Evolutionary conservation across 73 alveolate species (phyloP).

Genomic region (Paramecium pentaurelia): DNA sequence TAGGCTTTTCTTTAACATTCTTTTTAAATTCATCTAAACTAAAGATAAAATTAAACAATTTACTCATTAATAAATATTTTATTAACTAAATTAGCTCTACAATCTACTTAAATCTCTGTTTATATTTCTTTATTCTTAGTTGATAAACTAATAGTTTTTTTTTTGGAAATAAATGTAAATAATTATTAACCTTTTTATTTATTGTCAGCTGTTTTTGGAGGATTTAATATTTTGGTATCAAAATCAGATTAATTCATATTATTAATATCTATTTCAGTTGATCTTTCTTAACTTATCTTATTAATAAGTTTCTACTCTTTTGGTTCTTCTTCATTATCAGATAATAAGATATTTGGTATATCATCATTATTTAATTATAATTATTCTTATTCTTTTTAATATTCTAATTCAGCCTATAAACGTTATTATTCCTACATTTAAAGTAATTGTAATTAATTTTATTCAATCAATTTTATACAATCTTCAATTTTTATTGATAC

Average conservation of each 20-base stretch:
- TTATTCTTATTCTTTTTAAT: neutral
- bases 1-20: neutral
- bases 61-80: slow-evolving; percentile 3
- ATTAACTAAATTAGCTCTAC: neutral
- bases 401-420: neutral
- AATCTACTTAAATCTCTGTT: neutral
- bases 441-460: neutral
- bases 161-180: neutral
- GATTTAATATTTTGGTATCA: neutral
- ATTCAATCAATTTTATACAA: neutral
- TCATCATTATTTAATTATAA: neutral
- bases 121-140: neutral
- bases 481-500: neutral
- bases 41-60: neutral
- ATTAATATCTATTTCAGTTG: neutral
- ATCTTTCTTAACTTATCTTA: neutral
- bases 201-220: neutral
- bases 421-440: neutral
- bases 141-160: neutral
- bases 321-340: neutral
- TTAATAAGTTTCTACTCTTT: neutral
- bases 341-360: neutral
- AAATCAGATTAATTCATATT: neutral
- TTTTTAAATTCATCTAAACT: neutral
- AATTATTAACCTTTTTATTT: neutral